These are phyloP conservation scores for Eremochloa ophiuroides DNA, from an alignment of 176 grass and related monocot species.

Conservation along the genomic window DNA sequence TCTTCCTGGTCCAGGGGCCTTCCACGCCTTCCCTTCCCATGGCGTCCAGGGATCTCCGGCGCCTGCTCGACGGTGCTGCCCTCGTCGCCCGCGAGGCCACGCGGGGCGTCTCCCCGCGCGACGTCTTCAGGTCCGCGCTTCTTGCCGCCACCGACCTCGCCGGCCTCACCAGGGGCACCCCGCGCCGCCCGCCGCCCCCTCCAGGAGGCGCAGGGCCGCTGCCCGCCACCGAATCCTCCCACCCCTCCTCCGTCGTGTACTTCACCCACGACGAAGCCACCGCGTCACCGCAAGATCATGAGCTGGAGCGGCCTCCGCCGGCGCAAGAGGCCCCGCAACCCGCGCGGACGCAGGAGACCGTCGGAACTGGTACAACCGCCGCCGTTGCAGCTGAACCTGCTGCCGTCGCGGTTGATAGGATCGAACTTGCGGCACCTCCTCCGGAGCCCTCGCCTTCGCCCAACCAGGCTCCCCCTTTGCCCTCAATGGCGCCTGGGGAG, in stretches of 20 bases:
- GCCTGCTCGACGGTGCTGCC: constrained; percentile 47
- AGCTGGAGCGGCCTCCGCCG: constrained; percentile 5
- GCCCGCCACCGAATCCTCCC: constrained; percentile 7
- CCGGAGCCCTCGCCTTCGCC: background rate
- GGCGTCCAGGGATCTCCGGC: constrained; percentile 58
- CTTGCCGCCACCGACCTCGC: constrained; percentile 67
- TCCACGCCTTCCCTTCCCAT: constrained; percentile 35
- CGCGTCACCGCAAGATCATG: constrained; percentile 9
- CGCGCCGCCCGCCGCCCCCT: constrained; percentile 27
- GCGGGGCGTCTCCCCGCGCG: constrained; percentile 13
- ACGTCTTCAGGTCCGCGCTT: constrained; percentile 52
- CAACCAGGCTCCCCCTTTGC: background rate
- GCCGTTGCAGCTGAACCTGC: background rate
- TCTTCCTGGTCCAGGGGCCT: constrained; percentile 18
- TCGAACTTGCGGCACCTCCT: background rate
- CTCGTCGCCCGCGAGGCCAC: constrained; percentile 64
- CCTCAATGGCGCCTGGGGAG: constrained; percentile 19
- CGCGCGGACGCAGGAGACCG: constrained; percentile 13
- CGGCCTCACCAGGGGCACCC: constrained; percentile 65
- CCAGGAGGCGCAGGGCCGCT: background rate
- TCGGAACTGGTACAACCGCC: background rate
- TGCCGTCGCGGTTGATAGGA: background rate
- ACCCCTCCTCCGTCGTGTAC: constrained; percentile 51
- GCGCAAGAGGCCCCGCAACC: background rate
- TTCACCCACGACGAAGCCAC: constrained; percentile 36